phyloP scores from a whole-genome alignment of 257 asterid species.

The Parsonsia alboflavescens region DNA sequence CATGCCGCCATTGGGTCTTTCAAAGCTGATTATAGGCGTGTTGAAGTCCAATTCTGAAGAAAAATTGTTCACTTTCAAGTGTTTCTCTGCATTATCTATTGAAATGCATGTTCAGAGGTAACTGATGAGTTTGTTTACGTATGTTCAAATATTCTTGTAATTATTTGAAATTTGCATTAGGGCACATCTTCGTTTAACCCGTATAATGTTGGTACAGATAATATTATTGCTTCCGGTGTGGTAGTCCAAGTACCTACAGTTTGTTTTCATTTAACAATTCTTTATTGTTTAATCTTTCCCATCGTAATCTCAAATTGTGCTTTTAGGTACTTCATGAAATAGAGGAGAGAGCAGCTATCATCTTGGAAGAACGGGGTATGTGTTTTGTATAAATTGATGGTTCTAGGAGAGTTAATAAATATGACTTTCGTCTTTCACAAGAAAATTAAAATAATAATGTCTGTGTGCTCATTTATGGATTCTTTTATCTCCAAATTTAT shows the following conservation, averaged over 20 bases:
- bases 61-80: too few species aligned
- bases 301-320: neutral
- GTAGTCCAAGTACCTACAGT: neutral
- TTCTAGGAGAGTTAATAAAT: neutral
- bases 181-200: neutral
- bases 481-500: neutral
- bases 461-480: neutral
- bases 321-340: slow-evolving; percentile 74
- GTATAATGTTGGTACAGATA: neutral
- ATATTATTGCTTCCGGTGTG: neutral
- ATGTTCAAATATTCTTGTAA: neutral
- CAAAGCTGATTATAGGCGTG: too few species aligned
- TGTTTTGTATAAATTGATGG: neutral
- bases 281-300: neutral
- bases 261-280: neutral
- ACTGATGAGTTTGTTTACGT: neutral
- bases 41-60: neutral
- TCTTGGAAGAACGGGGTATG: slow-evolving; percentile 91
- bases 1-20: neutral
- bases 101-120: neutral
- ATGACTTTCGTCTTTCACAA: neutral
- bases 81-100: neutral
- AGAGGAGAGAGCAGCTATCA: slow-evolving; percentile 73
- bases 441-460: neutral
- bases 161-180: neutral